phyloP scores from a whole-genome alignment of 2,329 filamentous ascomycete genomes.

The Cordyceps cateniannulata region DNA sequence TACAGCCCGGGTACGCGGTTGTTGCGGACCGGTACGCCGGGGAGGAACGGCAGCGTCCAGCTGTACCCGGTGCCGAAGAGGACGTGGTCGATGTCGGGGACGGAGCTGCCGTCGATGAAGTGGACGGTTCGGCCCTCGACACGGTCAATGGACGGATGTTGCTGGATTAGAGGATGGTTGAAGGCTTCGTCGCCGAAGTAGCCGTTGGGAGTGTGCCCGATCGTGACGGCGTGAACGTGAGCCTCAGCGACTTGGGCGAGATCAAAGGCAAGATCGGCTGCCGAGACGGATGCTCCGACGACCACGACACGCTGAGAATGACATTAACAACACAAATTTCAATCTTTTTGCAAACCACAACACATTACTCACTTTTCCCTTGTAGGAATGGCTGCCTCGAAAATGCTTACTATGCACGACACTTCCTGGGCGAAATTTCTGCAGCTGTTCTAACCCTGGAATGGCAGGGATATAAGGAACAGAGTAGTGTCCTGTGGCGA shows the following conservation, averaged over 20 bases:
- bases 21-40: conserved; percentile 42
- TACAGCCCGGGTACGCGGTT: conserved; percentile 51
- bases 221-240: conserved; percentile 45
- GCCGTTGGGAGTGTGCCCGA: conserved; percentile 41
- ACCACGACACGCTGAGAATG: conserved; percentile 47
- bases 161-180: conserved; percentile 46
- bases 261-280: conserved; percentile 53
- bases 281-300: conserved; percentile 59
- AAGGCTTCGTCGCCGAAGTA: conserved; percentile 57
- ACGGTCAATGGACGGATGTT: conserved; percentile 40
- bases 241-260: conserved; percentile 37
- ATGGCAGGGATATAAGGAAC: conserved; percentile 50
- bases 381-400: conserved; percentile 38
- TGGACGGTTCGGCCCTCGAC: conserved; percentile 43
- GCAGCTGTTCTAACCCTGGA: conserved; percentile 41
- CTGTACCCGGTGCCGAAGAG: conserved; percentile 63
- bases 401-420: conserved; percentile 51
- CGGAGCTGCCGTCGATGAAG: conserved; percentile 47
- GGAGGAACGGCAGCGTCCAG: conserved; percentile 57
- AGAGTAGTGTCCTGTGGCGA: conserved; percentile 55
- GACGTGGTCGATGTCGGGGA: conserved; percentile 51
- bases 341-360: background rate
- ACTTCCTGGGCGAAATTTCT: conserved; percentile 38
- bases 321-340: background rate
- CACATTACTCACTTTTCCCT: conserved; percentile 33